Evolutionary conservation across 2,329 filamentous ascomycete genomes (phyloP), one percentile per base, ranked within the genome.

Genomic region (Daldinia eschscholtzii): DNA sequence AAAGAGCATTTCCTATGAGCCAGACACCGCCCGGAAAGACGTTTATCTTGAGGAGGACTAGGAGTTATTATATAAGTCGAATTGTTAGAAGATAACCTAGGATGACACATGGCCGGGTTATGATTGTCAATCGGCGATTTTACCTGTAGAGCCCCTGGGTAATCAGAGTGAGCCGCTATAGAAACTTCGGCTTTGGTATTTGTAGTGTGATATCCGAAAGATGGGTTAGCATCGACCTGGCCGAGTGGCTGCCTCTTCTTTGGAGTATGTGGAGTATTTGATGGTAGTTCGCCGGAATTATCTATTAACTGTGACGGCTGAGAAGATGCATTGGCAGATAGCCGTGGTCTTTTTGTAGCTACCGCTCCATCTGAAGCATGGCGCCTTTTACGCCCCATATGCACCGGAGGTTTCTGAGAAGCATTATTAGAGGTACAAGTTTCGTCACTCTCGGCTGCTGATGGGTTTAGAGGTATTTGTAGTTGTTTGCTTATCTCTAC

Each of bases 1-100:
- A 79, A 77, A 1, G 69, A 67, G 65, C 84, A 86, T 13, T 64
- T 42, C 41, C 64, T 60, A 62, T 59, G 6, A 2, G 37, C 5
- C 5, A 37, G 13, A 15, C 30, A 26, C 50, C 57, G 37, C 18
- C 41, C 48, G 44, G 46, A 30, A 18, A 5, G 12, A 12, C n/a
- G 23, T 37, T 57, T 37, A n/a, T 37, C 53, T 18, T 6, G 20
- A 7, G 9, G 33, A 18, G 56, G 10, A 18, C 13, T 12, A 13
- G 18, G 18, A 44, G 30, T 57, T 1, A 62, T 23, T 26, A 44
- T 42, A 9, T 28, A 1, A 10, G 5, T 15, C 18, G 28, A 2
- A 5, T 23, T 50, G n/a, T 20, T 13, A 37, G 52, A 12, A n/a
- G 55, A 2, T 28, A 13, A 4, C 15, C 13, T 4, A 28, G 9